Conservation (phyloP, 495 filamentous ascomycete genomes). For the Aspergillus biplanus region DNA sequence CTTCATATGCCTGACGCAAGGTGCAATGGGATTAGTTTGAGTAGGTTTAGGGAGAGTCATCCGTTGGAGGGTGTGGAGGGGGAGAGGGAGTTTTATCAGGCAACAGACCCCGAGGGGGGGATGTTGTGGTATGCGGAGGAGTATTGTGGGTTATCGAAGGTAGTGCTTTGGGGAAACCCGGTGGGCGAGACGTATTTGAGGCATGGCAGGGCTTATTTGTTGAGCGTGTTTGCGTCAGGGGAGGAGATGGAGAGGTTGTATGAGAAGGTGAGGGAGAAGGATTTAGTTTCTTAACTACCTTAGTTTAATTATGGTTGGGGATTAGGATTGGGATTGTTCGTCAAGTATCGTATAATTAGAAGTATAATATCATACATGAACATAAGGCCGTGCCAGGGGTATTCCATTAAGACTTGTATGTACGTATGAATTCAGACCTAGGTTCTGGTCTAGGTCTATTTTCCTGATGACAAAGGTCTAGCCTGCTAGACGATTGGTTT, state of each 20-base stretch:
- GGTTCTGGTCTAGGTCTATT: no score
- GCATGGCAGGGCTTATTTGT: conserved; percentile 12
- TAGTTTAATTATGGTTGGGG: background rate
- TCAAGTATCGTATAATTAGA: no score
- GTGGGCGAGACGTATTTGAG: conserved; percentile 21
- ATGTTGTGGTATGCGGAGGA: conserved; percentile 28
- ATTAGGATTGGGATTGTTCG: no score
- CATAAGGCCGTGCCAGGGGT: no score
- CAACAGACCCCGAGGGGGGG: conserved; percentile 14
- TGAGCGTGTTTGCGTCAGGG: conserved; percentile 22
- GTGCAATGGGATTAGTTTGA: conserved; percentile 31
- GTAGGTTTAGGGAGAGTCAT: conserved; percentile 9
- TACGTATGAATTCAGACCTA: no score
- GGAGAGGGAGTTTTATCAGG: conserved; percentile 18
- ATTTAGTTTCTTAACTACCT: background rate
- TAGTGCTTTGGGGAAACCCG: conserved; percentile 29
- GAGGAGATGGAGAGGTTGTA: conserved; percentile 27
- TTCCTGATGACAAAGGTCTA: no score
- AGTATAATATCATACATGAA: no score
- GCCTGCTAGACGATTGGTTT: no score
- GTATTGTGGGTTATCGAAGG: conserved; percentile 18
- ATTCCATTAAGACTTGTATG: no score
- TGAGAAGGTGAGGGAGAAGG: conserved; percentile 17
- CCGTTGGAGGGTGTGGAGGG: background rate
- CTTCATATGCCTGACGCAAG: conserved; percentile 31